Conservation (phyloP, 352 stramenopile species). For the Globisporangium paroecandrum region DNA sequence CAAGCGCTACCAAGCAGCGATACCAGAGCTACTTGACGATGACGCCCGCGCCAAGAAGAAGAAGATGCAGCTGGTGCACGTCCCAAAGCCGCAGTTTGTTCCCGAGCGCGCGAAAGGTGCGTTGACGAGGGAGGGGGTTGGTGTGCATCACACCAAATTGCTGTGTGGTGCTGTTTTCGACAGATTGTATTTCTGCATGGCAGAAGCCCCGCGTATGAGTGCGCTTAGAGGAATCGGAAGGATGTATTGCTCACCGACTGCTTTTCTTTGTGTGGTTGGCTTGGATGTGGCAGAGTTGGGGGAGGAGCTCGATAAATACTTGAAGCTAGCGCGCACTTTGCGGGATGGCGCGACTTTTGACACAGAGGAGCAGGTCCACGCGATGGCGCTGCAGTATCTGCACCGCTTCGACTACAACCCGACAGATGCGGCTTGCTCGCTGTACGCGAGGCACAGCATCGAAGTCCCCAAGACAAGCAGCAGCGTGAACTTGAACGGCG, state of each 20-base stretch:
- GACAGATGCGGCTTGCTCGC: constrained; percentile 67
- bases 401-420: constrained; percentile 83
- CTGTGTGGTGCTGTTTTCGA: neutral
- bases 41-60: constrained; percentile 23
- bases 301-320: constrained; percentile 69
- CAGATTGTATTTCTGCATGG: neutral
- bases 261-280: neutral
- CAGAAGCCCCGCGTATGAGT: neutral
- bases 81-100: constrained; percentile 37
- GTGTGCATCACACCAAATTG: constrained; percentile 1
- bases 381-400: constrained; percentile 70
- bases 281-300: constrained; percentile 35
- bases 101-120: constrained; percentile 53
- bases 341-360: constrained; percentile 80
- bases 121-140: neutral
- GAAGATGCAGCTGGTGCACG: constrained; percentile 28
- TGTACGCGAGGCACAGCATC: constrained; percentile 83
- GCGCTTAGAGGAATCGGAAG: neutral
- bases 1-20: constrained; percentile 72
- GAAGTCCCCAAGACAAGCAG: constrained; percentile 44
- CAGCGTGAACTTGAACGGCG: neutral
- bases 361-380: constrained; percentile 66
- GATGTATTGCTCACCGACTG: neutral
- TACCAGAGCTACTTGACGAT: constrained; percentile 48
- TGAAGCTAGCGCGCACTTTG: constrained; percentile 70